Base-by-base conservation (phyloP, 2,329 filamentous ascomycete species). In the Alternaria arbusti region DNA sequence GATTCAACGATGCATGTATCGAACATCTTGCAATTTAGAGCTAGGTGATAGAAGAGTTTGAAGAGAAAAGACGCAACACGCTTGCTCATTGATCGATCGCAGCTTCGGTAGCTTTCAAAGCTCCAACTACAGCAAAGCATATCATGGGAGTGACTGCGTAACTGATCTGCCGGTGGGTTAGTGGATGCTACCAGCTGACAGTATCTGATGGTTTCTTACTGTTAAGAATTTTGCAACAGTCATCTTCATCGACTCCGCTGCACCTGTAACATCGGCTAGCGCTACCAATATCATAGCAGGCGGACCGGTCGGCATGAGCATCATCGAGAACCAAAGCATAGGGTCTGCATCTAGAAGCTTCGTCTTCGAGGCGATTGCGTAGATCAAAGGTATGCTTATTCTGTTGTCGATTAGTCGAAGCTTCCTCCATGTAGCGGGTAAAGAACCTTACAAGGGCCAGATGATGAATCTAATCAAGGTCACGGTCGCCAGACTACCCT, bases 291-390 rank as follows among this genome's bases (percentile, higher is more conserved):
- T 85, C 82, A 87, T 81, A 0, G 86, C 85, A 2, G 85, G 84
- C 20, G 86, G 86, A 0, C 86, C 86, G 1, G 83, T 82, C 0
- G 86, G 85, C 84, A 87, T 87, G 26, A 88, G 70, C 86, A 88
- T 88, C 84, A 88, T 84, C 4, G 79, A 82, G 70, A 91, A 91
- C 88, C 88, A 91, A 30, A 91, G 77, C 67, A 91, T 86, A 0
- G 88, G 88, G 71, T 91, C 89, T 4, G 81, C 69, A 4, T 82
- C 81, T 3, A 91, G 71, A 3, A 87, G 43, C 0, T 70, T 66
- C 0, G 88, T 90, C 57, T 82, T 83, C 2, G 81, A 83, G 0
- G 86, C 87, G 7, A 91, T 71, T 0, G 76, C 69, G 68, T 86
- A 90, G 8, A 91, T 83, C 3, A 86, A 32, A 0, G 80, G 80